A percentile compares a stretch with the other conserved stretches of the same genome.
phyloP scores from a whole-genome alignment of 108 stramenopile genomes.

The Cylindrotheca fusiformis region DNA sequence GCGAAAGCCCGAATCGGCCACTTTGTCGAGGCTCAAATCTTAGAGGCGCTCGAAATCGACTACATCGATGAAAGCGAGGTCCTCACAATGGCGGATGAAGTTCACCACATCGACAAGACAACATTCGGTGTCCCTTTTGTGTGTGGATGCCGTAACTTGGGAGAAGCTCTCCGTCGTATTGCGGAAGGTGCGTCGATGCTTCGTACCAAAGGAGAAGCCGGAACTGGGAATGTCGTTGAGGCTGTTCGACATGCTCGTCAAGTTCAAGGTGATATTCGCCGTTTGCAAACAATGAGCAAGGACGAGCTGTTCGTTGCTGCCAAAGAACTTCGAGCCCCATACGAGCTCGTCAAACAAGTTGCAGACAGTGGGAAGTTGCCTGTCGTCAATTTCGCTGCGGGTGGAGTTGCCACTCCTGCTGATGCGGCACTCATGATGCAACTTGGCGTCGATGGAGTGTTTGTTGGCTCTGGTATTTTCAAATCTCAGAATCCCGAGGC shows the following conservation, averaged over 20 bases:
- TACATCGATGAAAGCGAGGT: constrained; percentile 99
- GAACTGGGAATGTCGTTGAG: constrained; percentile 99
- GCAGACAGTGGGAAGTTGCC: constrained; percentile 92
- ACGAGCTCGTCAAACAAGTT: constrained; percentile 90
- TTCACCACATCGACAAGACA: constrained; percentile 98
- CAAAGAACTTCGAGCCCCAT: constrained; percentile 93
- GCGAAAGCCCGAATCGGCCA: constrained; percentile 99
- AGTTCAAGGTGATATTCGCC: constrained; percentile 86
- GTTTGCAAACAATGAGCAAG: constrained; percentile 85
- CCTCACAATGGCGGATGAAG: constrained; percentile 99
- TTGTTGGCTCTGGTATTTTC: constrained; percentile 98
- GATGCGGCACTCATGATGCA: constrained; percentile 99
- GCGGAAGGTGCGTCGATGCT: constrained; percentile 99
- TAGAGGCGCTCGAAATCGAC: constrained; percentile 97
- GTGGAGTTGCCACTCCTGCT: constrained; percentile 98
- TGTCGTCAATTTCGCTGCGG: constrained; percentile 99
- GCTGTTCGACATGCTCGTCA: constrained; percentile 96
- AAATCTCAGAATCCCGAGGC: constrained; percentile 92
- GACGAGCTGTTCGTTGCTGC: constrained; percentile 97
- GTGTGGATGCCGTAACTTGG: constrained; percentile 98
- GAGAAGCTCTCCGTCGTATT: constrained; percentile 95
- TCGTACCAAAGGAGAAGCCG: constrained; percentile 99
- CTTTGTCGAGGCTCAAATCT: constrained; percentile 98
- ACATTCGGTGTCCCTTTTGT: constrained; percentile 98
- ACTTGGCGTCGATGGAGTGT: constrained; percentile 98